These are phyloP conservation scores for Kodamaea nitidulidarum DNA, from an alignment of 805 yeast genomes.

Conservation along the genomic window DNA sequence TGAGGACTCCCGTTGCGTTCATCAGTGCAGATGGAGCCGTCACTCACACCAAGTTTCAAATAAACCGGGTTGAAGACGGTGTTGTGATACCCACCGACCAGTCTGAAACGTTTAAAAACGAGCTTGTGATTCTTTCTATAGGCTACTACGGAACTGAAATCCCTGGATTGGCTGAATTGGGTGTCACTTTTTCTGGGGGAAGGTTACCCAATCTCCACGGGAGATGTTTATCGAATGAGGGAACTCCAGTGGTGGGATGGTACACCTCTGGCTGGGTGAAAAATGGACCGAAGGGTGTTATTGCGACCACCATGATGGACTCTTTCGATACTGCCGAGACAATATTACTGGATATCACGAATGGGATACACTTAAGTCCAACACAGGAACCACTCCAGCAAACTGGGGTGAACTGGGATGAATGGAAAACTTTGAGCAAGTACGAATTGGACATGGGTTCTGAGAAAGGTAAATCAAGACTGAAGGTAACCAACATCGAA, in stretches of 20 bases:
- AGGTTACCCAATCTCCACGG: conserved; percentile 33
- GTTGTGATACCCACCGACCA: conserved; percentile 37
- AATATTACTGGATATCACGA: conserved; percentile 53
- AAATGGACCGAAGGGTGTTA: conserved; percentile 83
- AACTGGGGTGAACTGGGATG: conserved; percentile 50
- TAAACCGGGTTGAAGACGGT: conserved; percentile 43
- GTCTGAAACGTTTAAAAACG: conserved; percentile 39
- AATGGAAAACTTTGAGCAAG: conserved; percentile 59
- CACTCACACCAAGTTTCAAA: conserved; percentile 46
- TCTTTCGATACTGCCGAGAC: conserved; percentile 70
- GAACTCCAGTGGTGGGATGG: conserved; percentile 39
- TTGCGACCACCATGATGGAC: conserved; percentile 85
- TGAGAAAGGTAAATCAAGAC: conserved; percentile 48
- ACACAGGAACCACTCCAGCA: neutral
- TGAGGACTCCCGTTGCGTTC: conserved; percentile 58
- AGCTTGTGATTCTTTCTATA: conserved; percentile 71
- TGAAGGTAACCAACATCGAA: conserved; percentile 33
- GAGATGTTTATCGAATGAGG: conserved; percentile 21
- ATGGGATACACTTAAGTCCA: conserved; percentile 20
- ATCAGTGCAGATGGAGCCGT: conserved; percentile 35
- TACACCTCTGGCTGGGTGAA: conserved; percentile 91
- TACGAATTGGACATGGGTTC: conserved; percentile 51
- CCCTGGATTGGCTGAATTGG: conserved; percentile 47
- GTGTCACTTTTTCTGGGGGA: conserved; percentile 28
- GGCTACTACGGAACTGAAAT: conserved; percentile 77